These are phyloP conservation scores for Apiotrichum sp. DNA, from an alignment of 1,284 basidiomycete species.

Conservation along the genomic window DNA sequence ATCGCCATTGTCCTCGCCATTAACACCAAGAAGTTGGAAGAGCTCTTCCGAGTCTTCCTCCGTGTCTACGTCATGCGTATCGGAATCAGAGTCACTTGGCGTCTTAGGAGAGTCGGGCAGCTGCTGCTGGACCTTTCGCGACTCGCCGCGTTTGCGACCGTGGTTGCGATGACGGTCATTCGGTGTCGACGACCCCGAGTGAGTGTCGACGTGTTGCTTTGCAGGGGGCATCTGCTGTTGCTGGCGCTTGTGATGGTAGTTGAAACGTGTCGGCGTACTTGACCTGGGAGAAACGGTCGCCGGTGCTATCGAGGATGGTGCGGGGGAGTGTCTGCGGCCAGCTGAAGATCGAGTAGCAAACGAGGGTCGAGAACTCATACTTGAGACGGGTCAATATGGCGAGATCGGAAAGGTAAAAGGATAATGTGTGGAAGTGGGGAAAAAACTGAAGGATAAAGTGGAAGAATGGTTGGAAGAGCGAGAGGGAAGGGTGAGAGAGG, in stretches of 20 bases:
- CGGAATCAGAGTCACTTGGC: slow-evolving; percentile 5
- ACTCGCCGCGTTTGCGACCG: slow-evolving; percentile 4
- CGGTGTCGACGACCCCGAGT: background rate
- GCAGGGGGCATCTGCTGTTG: background rate
- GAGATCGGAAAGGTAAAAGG: background rate
- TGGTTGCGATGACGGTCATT: slow-evolving; percentile 7
- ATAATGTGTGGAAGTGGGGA: background rate
- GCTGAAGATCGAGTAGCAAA: background rate
- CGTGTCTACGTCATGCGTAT: slow-evolving; percentile 6
- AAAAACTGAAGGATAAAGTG: too few relatives aligned
- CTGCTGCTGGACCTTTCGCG: slow-evolving; percentile 2
- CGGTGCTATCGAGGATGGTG: background rate
- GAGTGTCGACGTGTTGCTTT: background rate
- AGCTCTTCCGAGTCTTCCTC: slow-evolving; percentile 28
- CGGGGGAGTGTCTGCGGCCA: background rate
- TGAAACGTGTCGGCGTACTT: slow-evolving; percentile 4
- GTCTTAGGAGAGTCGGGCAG: background rate
- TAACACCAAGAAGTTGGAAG: slow-evolving; percentile 33
- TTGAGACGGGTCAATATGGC: background rate
- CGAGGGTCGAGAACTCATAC: background rate
- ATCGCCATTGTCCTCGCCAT: background rate
- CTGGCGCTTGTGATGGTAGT: slow-evolving; percentile 1
- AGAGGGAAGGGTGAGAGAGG: too few relatives aligned
- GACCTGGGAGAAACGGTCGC: background rate
- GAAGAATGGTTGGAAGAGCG: too few relatives aligned